These are phyloP conservation scores for Coemansia sp. DNA, from an alignment of 371 early-diverging fungal species.

Conservation along the genomic window DNA sequence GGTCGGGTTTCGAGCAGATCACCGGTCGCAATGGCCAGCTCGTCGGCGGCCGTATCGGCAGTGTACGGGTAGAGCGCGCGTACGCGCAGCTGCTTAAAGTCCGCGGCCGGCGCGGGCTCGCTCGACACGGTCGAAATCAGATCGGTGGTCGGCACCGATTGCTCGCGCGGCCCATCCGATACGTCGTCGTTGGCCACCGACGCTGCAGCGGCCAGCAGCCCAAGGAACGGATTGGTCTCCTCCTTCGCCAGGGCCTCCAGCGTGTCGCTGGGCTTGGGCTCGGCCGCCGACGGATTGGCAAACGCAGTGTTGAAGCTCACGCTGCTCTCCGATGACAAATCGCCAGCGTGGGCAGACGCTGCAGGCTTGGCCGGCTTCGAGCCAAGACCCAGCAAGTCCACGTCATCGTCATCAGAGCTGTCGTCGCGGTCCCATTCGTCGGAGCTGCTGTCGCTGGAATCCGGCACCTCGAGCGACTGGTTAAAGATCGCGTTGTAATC, in stretches of 20 bases:
- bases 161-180: not conserved
- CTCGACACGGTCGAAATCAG: too few species aligned
- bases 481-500: conserved; percentile 11
- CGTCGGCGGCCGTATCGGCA: conserved; percentile 5
- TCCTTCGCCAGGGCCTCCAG: conserved; percentile 13
- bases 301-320: conserved; percentile 45
- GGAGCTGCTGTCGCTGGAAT: conserved; percentile 20
- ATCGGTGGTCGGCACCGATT: too few species aligned
- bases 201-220: conserved; percentile 9
- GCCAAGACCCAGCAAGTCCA: not conserved
- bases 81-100: conserved; percentile 18
- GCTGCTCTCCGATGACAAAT: conserved; percentile 16
- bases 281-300: conserved; percentile 19
- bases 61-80: conserved; percentile 39
- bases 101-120: not conserved
- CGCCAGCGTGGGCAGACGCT: not conserved
- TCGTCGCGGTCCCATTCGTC: conserved; percentile 49
- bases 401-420: conserved; percentile 39
- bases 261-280: conserved; percentile 6
- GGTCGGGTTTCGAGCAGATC: conserved; percentile 39
- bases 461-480: conserved; percentile 18
- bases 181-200: not conserved
- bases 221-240: conserved; percentile 40
- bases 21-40: conserved; percentile 32
- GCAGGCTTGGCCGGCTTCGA: conserved; percentile 1